Base-by-base conservation (phyloP, 176 grass and related monocot species). In the Musa schizocarpa region DNA sequence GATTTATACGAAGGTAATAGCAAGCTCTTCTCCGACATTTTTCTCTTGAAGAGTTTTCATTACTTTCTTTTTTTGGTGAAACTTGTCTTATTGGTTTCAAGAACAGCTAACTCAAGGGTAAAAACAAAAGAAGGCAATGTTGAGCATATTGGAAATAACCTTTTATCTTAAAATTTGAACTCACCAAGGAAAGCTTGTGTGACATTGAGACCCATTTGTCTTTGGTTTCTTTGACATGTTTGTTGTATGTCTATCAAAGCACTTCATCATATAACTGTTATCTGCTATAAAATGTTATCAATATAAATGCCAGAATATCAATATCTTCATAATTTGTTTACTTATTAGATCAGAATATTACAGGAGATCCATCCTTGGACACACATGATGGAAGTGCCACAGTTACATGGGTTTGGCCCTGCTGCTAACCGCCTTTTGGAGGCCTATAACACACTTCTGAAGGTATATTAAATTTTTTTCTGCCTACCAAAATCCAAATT, bases 311-410 rank as follows among this genome's bases (percentile, higher is more conserved):
- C 26, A 8, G 11, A 27, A 43, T 68, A 14, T 67, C 50, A 74
- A 1, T 77, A 14, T 58, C 62, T 58, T 54, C 53, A 70, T 69
- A 63, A 43, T 59, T 34, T 50, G 14, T 49, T 49, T 53, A 43
- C 29, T 79, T 80, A 1, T 12, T 71, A 50, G 29, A 21, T 62
- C 76, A 80, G 8, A 34, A 52, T 14, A 63, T 51, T 78, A 65
- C 78, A 99, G 95, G 95, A 99, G 85, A 99, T 99, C 77, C 95
- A 89, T 66, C 95, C 95, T 67, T 99, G 95, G 95, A 99, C 95
- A 1, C 95, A 99, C 74, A 99, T 99, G 90, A 99, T 99, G 95
- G 95, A 99, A 79, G 95, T 99, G 5, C 95, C 95, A 68, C 95
- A 99, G 81, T 76, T 99, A 78, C 88, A 99, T 89, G 95, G 95